Conservation (phyloP, 345 rosid species). For the Ceriops decandra region DNA sequence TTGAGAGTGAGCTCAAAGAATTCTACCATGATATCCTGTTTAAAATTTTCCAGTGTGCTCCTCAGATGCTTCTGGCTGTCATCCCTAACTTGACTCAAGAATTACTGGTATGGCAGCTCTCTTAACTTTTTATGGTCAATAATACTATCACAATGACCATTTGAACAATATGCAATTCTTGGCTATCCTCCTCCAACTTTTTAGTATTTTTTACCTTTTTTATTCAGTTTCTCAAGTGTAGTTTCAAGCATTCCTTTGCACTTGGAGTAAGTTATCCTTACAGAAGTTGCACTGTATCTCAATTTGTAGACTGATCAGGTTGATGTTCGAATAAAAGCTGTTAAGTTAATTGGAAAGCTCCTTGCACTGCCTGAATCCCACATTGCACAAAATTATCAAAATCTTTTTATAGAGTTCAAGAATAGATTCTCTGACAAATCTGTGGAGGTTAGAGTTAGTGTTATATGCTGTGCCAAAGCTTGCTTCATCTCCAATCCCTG, state of each 20-base stretch:
- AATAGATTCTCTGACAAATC: constrained; percentile 92
- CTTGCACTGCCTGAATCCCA: constrained; percentile 49
- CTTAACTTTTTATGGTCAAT: constrained; percentile 10
- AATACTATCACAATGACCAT: constrained; percentile 5
- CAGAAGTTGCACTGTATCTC: neutral
- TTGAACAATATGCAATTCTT: constrained; percentile 3
- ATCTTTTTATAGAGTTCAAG: constrained; percentile 69
- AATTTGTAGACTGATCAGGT: constrained; percentile 79
- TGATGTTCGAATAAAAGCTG: constrained; percentile 84
- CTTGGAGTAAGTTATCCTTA: neutral
- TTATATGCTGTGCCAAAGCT: constrained; percentile 62
- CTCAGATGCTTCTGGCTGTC: constrained; percentile 70
- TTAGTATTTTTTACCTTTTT: too few species aligned
- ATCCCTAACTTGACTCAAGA: constrained; percentile 75
- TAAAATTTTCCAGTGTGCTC: constrained; percentile 61
- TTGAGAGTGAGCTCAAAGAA: constrained; percentile 61
- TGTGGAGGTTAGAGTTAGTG: constrained; percentile 76
- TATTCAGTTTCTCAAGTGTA: too few species aligned
- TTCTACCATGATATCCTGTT: constrained; percentile 77
- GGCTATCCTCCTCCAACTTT: neutral
- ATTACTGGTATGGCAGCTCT: constrained; percentile 51
- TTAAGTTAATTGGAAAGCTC: constrained; percentile 71
- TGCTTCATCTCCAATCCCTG: constrained; percentile 61
- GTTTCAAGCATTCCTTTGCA: too few species aligned
- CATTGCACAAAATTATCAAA: constrained; percentile 50